Base-by-base conservation (phyloP, 352 stramenopile species). In the Hyaloperonospora arabidopsidis region DNA sequence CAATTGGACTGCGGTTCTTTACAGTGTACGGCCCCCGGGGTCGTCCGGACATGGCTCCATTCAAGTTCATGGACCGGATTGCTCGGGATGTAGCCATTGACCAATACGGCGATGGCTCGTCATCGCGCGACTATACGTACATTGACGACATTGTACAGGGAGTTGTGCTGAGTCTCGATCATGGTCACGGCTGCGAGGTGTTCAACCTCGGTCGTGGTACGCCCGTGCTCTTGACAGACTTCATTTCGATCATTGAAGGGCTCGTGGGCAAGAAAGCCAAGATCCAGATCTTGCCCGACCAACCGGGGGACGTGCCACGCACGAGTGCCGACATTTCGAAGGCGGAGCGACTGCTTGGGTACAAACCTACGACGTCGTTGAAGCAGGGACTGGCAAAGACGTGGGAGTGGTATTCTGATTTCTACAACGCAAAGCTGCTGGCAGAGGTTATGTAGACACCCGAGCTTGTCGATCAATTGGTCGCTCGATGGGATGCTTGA, bases 31-130 rank as follows among this genome's bases (percentile, higher is more conserved):
- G 97, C 2, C 89, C 89, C 13, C 73, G 93, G 15, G 96, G 96
- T 12, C 76, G 97, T 36, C 96, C 96, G 12, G 97, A 99, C 67
- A 99, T 99, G 96, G 96, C 96, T 10, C 93, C 95, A 32, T 98
- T 97, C 80, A 98, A 98, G 81, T 99, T 98, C 58, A 97, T 98
- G 74, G 89, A 98, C 68, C 74, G 89, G 34, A 91, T 98, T 17
- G 89, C 76, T 15, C 73, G 83, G 17, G 96, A 88, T 35, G 49
- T 95, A 22, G 65, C 91, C 38, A 97, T 99, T 35, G 87, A 98
- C 54, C 92, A 98, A 72, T 99, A 97, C 72, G 96, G 96, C 32
- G 95, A 98, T 65, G 96, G 96, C 23, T 90, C 72, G 7, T 97
- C 90, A 8, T 93, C 72, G 45, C 75, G 96, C 34, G 96, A 99